Evolutionary conservation across 2,329 filamentous ascomycete species (phyloP).

Genomic region (Plenodomus lindquistii): DNA sequence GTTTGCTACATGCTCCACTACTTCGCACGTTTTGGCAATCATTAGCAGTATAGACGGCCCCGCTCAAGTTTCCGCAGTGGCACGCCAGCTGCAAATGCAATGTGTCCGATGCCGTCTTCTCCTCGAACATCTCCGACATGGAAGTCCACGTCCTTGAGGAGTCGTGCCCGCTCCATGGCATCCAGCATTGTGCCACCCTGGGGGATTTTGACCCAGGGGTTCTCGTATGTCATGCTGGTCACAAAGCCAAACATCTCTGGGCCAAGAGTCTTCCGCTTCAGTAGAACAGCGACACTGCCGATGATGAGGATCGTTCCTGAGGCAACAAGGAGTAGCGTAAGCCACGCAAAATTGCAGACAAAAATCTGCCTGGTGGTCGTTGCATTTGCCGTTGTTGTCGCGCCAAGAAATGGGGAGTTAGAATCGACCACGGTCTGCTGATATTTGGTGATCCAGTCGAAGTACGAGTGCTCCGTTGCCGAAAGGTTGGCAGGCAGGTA

Average conservation of each 20-base stretch:
- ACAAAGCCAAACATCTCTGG: slow-evolving; percentile 44
- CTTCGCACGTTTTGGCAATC: slow-evolving; percentile 4
- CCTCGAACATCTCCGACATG: slow-evolving; percentile 37
- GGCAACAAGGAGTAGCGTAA: slow-evolving; percentile 26
- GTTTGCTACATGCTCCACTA: slow-evolving; percentile 14
- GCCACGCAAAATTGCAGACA: slow-evolving; percentile 33
- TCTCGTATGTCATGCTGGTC: slow-evolving; percentile 45
- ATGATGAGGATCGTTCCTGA: slow-evolving; percentile 23
- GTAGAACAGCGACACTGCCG: slow-evolving; percentile 19
- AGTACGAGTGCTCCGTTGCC: slow-evolving; percentile 11
- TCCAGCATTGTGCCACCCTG: slow-evolving; percentile 35
- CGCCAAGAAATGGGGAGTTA: slow-evolving; percentile 29
- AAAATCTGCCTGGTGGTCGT: slow-evolving; percentile 24
- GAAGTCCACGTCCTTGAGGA: slow-evolving; percentile 37
- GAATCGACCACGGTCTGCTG: neutral
- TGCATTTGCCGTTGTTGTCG: slow-evolving; percentile 23
- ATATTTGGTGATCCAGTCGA: slow-evolving; percentile 22
- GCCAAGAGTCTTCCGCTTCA: slow-evolving; percentile 33
- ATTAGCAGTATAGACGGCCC: slow-evolving; percentile 31
- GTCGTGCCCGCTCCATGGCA: slow-evolving; percentile 39
- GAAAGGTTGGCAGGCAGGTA: slow-evolving; percentile 29
- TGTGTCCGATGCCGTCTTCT: slow-evolving; percentile 37
- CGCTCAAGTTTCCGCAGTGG: slow-evolving; percentile 31
- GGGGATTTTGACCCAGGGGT: slow-evolving; percentile 33
- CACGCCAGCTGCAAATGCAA: slow-evolving; percentile 40